Conservation (phyloP, 768 basidiomycete species). For the Dioszegia crocea region DNA sequence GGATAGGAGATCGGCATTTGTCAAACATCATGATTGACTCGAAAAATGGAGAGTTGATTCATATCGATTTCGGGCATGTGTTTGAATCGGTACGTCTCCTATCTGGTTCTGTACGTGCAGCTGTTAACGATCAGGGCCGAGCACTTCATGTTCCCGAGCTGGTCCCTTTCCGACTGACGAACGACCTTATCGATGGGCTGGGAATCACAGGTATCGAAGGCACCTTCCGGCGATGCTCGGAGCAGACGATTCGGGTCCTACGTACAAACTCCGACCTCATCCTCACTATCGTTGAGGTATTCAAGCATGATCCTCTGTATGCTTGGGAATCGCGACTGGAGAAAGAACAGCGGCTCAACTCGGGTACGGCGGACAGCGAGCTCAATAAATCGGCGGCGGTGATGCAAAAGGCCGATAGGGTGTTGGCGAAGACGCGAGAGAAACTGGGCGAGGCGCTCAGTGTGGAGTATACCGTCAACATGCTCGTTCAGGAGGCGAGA, state of each 20-base stretch:
- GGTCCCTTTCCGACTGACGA: constrained; percentile 92
- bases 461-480: constrained; percentile 89
- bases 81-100: constrained; percentile 73
- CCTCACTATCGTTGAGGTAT: constrained; percentile 92
- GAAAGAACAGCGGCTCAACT: constrained; percentile 40
- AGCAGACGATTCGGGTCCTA: constrained; percentile 88
- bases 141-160: constrained; percentile 72
- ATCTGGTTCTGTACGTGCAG: background rate
- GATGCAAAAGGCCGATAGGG: constrained; percentile 85
- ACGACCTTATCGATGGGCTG: constrained; percentile 90
- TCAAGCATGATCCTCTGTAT: constrained; percentile 92
- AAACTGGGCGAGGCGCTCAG: constrained; percentile 79
- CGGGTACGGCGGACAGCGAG: constrained; percentile 38
- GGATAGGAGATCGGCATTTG: constrained; percentile 85
- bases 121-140: constrained; percentile 62
- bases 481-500: constrained; percentile 82
- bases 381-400: constrained; percentile 55
- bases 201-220: constrained; percentile 85
- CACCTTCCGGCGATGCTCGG: constrained; percentile 89
- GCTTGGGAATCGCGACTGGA: constrained; percentile 62
- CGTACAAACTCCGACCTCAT: constrained; percentile 79
- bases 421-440: constrained; percentile 68
- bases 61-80: constrained; percentile 94
- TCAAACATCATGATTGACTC: constrained; percentile 89
- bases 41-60: constrained; percentile 76